Evolutionary conservation across 108 stramenopile genomes (phyloP), one percentile per base, ranked within the genome.

Genomic region (Chaetoceros tenuissimus): DNA sequence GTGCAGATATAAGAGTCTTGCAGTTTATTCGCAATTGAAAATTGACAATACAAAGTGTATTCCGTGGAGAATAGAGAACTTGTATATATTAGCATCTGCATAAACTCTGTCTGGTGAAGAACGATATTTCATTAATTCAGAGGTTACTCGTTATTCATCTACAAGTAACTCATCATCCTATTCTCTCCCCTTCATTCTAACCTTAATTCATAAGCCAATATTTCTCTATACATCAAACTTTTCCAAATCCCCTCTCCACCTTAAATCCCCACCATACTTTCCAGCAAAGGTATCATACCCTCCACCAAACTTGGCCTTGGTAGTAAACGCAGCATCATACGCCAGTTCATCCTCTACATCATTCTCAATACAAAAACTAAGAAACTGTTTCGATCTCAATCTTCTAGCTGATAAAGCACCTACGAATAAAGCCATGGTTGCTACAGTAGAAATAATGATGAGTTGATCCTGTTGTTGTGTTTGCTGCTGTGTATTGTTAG

Each of bases 141-240:
- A n/a, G n/a, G n/a, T n/a, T n/a, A n/a, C n/a, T n/a, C n/a, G n/a
- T n/a, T n/a, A n/a, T n/a, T n/a, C n/a, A n/a, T n/a, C n/a, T n/a
- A n/a, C n/a, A n/a, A n/a, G n/a, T n/a, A n/a, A n/a, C n/a, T n/a
- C n/a, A n/a, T n/a, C n/a, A n/a, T n/a, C n/a, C n/a, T n/a, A n/a
- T n/a, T n/a, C n/a, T n/a, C n/a, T n/a, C n/a, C n/a, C n/a, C n/a
- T n/a, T n/a, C n/a, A n/a, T n/a, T n/a, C n/a, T n/a, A n/a, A n/a
- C n/a, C n/a, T n/a, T n/a, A n/a, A n/a, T n/a, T n/a, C n/a, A n/a
- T n/a, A n/a, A n/a, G n/a, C n/a, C n/a, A n/a, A n/a, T n/a, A n/a
- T n/a, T 26, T n/a, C 16, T 28, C 63, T 75, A 89, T 30, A 89
- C 87, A 73, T 89, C 87, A 81, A 89, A 89, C 67, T 89, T 89